phyloP scores from a whole-genome alignment of 2,329 filamentous ascomycete genomes.

The Sporothrix variecibatus region DNA sequence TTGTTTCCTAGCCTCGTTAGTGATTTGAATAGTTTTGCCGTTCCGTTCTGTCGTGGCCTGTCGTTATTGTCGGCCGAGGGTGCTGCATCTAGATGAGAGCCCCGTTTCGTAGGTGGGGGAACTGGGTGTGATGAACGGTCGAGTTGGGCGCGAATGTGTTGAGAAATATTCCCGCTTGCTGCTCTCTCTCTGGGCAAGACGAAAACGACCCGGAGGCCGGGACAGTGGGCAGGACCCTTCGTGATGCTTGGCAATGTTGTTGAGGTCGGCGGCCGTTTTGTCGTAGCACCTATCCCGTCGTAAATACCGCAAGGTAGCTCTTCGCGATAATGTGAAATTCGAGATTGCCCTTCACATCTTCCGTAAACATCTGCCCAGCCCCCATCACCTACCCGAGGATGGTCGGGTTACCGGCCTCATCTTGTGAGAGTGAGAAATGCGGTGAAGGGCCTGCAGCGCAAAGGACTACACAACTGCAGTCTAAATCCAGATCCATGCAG shows the following conservation, averaged over 20 bases:
- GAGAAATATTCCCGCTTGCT: no score
- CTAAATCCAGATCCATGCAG: background rate
- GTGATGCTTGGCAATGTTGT: background rate
- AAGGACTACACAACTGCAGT: background rate
- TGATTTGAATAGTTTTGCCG: background rate
- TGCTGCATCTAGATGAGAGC: background rate
- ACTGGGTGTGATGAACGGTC: background rate
- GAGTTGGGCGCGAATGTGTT: background rate
- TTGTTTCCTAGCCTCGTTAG: background rate
- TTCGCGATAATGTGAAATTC: background rate
- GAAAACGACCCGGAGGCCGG: background rate
- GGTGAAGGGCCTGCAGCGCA: background rate
- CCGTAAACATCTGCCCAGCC: background rate
- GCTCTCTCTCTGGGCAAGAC: background rate
- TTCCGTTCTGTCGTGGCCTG: background rate
- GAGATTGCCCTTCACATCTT: background rate
- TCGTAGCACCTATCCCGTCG: background rate
- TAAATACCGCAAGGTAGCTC: background rate
- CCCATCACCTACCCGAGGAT: background rate
- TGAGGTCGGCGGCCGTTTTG: background rate
- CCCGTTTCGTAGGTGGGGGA: background rate
- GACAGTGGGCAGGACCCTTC: background rate
- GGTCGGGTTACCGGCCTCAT: background rate
- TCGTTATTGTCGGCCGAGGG: background rate
- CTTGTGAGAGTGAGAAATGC: background rate